Conservation (phyloP, 768 basidiomycete species). For the Boletus speciosus region DNA sequence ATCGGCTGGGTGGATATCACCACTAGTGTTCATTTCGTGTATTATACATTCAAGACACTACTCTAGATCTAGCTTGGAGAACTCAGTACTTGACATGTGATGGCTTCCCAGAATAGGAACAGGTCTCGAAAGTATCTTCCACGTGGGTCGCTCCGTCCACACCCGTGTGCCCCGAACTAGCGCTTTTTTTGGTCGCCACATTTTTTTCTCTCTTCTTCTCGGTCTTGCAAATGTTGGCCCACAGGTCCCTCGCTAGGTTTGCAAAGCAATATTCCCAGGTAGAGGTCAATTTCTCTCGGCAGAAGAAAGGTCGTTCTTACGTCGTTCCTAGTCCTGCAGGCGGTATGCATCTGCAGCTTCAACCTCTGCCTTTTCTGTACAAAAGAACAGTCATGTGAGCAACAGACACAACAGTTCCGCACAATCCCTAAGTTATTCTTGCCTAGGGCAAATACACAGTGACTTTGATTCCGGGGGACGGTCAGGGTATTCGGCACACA, state of each 20-base stretch:
- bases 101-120: slow-evolving; percentile 7
- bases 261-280: slow-evolving; percentile 53
- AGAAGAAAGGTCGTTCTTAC: slow-evolving; percentile 8
- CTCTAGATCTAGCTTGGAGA: neutral
- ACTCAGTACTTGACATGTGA: neutral
- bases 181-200: slow-evolving; percentile 18
- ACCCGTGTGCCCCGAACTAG: slow-evolving; percentile 15
- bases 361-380: slow-evolving; percentile 85
- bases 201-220: slow-evolving; percentile 19
- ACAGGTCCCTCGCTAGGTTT: slow-evolving; percentile 53
- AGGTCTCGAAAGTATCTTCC: slow-evolving; percentile 3
- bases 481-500: slow-evolving; percentile 39
- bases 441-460: slow-evolving; percentile 92
- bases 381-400: slow-evolving; percentile 84
- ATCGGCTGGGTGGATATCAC: neutral
- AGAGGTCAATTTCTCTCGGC: slow-evolving; percentile 11
- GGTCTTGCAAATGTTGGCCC: slow-evolving; percentile 51
- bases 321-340: slow-evolving; percentile 45
- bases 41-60: slow-evolving; percentile 2
- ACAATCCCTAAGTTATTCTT: slow-evolving; percentile 1
- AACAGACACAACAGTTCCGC: neutral
- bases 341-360: slow-evolving; percentile 69
- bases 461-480: slow-evolving; percentile 95
- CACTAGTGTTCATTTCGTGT: slow-evolving; percentile 2
- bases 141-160: slow-evolving; percentile 23